These are phyloP conservation scores for Amanita pseudoporphyria DNA, from an alignment of 768 basidiomycete genomes.

Conservation along the genomic window DNA sequence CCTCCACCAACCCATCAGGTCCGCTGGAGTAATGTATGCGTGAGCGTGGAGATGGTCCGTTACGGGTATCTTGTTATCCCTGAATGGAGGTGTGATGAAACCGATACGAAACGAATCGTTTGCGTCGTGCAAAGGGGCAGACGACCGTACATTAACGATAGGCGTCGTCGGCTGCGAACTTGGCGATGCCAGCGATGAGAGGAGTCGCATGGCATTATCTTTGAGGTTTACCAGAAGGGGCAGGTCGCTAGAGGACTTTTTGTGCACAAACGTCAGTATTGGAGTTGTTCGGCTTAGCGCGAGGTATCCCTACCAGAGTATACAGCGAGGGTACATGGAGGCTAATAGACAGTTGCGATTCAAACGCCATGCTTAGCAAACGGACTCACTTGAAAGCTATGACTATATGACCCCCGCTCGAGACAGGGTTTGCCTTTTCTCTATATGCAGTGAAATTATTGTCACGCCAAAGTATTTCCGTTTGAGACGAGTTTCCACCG, in stretches of 20 bases:
- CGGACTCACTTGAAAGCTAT: slow-evolving; percentile 64
- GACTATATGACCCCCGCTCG: slow-evolving; percentile 63
- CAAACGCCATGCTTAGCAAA: slow-evolving; percentile 2
- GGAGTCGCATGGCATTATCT: slow-evolving; percentile 46
- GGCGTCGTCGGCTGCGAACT: slow-evolving; percentile 27
- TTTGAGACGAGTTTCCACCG: slow-evolving; percentile 31
- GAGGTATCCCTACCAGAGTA: slow-evolving; percentile 41
- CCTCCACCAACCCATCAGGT: slow-evolving; percentile 68
- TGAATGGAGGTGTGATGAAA: slow-evolving; percentile 73
- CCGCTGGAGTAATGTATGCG: slow-evolving; percentile 56
- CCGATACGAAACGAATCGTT: slow-evolving; percentile 49
- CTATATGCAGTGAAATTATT: slow-evolving; percentile 69
- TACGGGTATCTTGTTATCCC: slow-evolving; percentile 68
- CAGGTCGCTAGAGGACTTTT: slow-evolving; percentile 64
- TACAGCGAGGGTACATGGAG: slow-evolving; percentile 76
- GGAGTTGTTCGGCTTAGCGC: slow-evolving; percentile 6
- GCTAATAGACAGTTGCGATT: slow-evolving; percentile 23
- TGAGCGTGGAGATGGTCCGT: slow-evolving; percentile 75
- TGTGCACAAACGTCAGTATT: slow-evolving; percentile 7
- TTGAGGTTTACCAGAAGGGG: slow-evolving; percentile 59
- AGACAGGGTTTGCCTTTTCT: slow-evolving; percentile 61
- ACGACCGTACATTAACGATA: slow-evolving; percentile 21
- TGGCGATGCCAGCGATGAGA: slow-evolving; percentile 32
- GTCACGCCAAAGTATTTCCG: slow-evolving; percentile 66
- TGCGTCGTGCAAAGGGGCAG: slow-evolving; percentile 19